Evolutionary conservation across 768 basidiomycete species (phyloP), one percentile per base, ranked within the genome.

Genomic region (Lepiota venenata): DNA sequence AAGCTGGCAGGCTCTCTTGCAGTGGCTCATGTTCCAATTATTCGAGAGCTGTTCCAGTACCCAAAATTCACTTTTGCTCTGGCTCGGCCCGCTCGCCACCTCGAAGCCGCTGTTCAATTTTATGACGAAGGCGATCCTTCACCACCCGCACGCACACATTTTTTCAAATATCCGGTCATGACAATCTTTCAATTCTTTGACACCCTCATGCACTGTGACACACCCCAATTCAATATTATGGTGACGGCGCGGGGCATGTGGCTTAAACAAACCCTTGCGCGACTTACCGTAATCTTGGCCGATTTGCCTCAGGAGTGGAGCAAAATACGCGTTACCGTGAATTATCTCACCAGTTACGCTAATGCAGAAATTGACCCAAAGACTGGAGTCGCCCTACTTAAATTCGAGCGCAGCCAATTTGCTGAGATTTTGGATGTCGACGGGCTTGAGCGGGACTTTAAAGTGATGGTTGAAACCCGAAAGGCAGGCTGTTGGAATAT

Each of bases 401-500:
- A 43, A 39, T 47, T 55, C 35, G 53, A 58, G 12, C 32, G 42
- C 47, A 15, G 47, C 10, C 44, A 18, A 45, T 29, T 55, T 27
- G 22, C 44, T 9, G 25, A 52, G 50, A 2, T 11, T 11, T 9
- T 32, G 4, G 8, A 32, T 9, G 32, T 38, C 32, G 52, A 60
- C 50, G 2, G 12, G 15, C 52, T 55, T 8, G 56, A 52, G 47
- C 37, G 51, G 3, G 56, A 52, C 20, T 60, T 57, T 32, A 12
- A 55, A 14, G 37, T 16, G 21, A 55, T 57, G 37, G 43, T 54
- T 12, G 18, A 47, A 4, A 48, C 53, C n/a, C 52, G 59, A 39
- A 60, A 55, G 41, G 29, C 46, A 44, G 56, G 59, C 3, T 60
- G 59, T 22, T 52, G 52, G 38, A 60, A 60, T 35, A 54, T 50